Conservation (phyloP, 2,329 filamentous ascomycete species). For the Knufia petricola region DNA sequence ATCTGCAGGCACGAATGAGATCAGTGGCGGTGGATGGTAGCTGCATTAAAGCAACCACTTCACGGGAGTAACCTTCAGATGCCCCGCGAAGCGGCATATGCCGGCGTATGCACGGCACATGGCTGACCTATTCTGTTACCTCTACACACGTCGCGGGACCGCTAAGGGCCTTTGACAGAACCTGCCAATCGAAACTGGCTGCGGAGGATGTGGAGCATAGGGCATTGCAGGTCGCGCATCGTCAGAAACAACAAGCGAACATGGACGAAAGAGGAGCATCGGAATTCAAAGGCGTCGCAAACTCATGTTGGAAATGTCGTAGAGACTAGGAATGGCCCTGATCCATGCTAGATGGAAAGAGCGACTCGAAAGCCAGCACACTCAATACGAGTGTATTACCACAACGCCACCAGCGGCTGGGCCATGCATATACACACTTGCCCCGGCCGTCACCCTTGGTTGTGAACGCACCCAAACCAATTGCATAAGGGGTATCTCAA, state of each 20-base stretch:
- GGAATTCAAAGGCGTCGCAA: no score
- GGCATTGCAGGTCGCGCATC: no score
- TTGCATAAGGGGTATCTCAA: constrained; percentile 10
- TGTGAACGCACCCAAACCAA: constrained; percentile 10
- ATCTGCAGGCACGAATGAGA: no score
- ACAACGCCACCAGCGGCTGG: constrained; percentile 4
- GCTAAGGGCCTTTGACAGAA: neutral
- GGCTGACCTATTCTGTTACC: neutral
- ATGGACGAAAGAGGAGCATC: no score
- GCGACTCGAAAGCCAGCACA: neutral
- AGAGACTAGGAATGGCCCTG: neutral
- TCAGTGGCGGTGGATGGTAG: no score
- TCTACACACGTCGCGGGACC: neutral
- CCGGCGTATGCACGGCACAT: neutral
- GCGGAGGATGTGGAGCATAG: no score
- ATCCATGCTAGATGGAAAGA: neutral
- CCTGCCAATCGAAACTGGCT: neutral
- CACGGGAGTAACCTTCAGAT: no score
- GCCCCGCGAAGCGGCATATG: neutral
- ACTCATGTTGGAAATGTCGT: neutral
- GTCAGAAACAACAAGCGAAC: no score
- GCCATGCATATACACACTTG: neutral
- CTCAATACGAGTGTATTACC: neutral
- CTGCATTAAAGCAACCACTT: no score
- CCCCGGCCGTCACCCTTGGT: constrained; percentile 1